A percentile compares a stretch with the other conserved stretches of the same genome.
These are phyloP conservation scores for Drosera capensis DNA, from an alignment of 148 eudicot species.

Conservation along the genomic window DNA sequence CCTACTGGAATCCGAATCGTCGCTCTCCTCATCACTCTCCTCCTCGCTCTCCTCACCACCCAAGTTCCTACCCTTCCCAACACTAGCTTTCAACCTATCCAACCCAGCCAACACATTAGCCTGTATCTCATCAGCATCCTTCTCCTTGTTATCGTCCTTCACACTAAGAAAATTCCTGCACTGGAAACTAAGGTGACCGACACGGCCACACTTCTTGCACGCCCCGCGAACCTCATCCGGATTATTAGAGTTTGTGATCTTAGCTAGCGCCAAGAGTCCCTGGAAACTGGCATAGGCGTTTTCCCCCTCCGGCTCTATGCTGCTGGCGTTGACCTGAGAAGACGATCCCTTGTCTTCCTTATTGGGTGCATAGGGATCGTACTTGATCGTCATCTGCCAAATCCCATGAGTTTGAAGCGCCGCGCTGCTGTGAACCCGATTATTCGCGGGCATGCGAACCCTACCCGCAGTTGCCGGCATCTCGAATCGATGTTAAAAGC, in stretches of 20 bases:
- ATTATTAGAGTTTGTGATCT: conserved; percentile 46
- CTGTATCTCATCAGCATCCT: conserved; percentile 37
- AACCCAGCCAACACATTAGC: conserved; percentile 60
- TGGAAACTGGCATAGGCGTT: conserved; percentile 82
- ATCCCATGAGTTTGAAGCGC: conserved; percentile 96
- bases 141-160: conserved; percentile 49
- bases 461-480: conserved; percentile 99
- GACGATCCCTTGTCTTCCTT: conserved; percentile 55
- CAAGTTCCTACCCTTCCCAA: conserved; percentile 22
- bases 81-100: conserved; percentile 56
- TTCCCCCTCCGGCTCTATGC: conserved; percentile 40
- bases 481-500: conserved; percentile 13
- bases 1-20: conserved; percentile 70
- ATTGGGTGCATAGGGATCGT: conserved; percentile 92
- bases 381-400: conserved; percentile 91
- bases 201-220: conserved; percentile 95
- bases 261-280: conserved; percentile 75
- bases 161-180: conserved; percentile 81
- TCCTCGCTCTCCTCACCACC: conserved; percentile 29
- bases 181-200: conserved; percentile 84
- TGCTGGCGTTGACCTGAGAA: conserved; percentile 28
- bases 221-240: conserved; percentile 88
- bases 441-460: conserved; percentile 99
- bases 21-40: conserved; percentile 63
- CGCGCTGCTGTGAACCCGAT: conserved; percentile 93